Percentiles rank a stretch among this genome's conserved stretches.
phyloP scores from a whole-genome alignment of 805 yeast genomes.

The Myxozyma nipponensis region DNA sequence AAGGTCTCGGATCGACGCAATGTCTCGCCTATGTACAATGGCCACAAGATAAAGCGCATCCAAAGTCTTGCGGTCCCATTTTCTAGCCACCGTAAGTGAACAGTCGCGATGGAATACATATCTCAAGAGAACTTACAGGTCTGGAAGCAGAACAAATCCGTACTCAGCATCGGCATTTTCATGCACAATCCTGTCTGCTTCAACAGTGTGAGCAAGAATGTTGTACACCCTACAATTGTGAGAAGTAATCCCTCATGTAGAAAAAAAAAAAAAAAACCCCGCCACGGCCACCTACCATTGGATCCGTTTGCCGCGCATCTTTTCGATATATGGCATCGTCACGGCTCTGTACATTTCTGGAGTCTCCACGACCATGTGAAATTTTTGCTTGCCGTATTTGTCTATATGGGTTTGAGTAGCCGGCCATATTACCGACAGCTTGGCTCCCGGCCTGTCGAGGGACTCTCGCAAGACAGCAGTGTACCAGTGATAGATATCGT shows the following conservation, averaged over 20 bases:
- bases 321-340: conserved; percentile 71
- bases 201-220: conserved; percentile 76
- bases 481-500: conserved; percentile 88
- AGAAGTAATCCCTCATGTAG: not conserved
- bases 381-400: conserved; percentile 62
- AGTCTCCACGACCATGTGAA: conserved; percentile 69
- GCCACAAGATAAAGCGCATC: conserved; percentile 74
- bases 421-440: conserved; percentile 77
- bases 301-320: conserved; percentile 71
- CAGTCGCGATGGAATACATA: not conserved
- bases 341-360: conserved; percentile 62
- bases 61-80: conserved; percentile 79
- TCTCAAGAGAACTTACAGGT: conserved; percentile 48
- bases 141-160: conserved; percentile 81
- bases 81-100: conserved; percentile 40
- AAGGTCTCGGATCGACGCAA: conserved; percentile 73
- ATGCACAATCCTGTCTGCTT: conserved; percentile 72
- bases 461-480: conserved; percentile 49
- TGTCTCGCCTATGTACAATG: conserved; percentile 64
- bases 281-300: conserved; percentile 52
- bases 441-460: conserved; percentile 53
- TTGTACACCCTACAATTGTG: conserved; percentile 68
- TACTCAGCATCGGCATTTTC: conserved; percentile 51
- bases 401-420: conserved; percentile 79
- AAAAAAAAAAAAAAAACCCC: not conserved